phyloP scores from a whole-genome alignment of 2,329 filamentous ascomycete species.

The Sordariomycetes sp. region DNA sequence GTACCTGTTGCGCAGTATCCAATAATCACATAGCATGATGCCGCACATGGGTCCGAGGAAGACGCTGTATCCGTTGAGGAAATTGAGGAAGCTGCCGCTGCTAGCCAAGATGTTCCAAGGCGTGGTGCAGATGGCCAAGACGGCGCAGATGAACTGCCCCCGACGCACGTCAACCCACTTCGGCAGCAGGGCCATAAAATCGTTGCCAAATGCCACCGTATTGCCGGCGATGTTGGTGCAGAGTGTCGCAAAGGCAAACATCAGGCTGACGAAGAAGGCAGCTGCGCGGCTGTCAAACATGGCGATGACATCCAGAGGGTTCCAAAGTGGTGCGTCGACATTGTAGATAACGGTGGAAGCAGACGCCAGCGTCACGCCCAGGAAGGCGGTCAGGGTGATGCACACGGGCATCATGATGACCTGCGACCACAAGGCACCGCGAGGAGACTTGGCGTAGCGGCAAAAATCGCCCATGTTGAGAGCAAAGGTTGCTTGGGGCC shows the following conservation, averaged over 20 bases:
- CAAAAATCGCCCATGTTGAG: constrained; percentile 12
- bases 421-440: constrained; percentile 9
- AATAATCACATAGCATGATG: constrained; percentile 27
- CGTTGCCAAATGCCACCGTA: constrained; percentile 41
- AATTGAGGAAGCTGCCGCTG: constrained; percentile 11
- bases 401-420: constrained; percentile 8
- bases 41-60: constrained; percentile 27
- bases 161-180: constrained; percentile 42
- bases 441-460: constrained; percentile 9
- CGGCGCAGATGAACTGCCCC: constrained; percentile 28
- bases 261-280: constrained; percentile 17
- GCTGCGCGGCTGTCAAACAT: constrained; percentile 18
- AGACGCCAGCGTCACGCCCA: constrained; percentile 20
- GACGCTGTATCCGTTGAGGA: constrained; percentile 23
- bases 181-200: constrained; percentile 41
- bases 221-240: constrained; percentile 46
- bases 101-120: constrained; percentile 10
- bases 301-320: constrained; percentile 15
- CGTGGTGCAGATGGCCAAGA: constrained; percentile 7
- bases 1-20: constrained; percentile 22
- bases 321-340: constrained; percentile 11
- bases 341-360: constrained; percentile 5
- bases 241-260: constrained; percentile 31
- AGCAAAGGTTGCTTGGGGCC: constrained; percentile 8
- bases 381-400: constrained; percentile 27